Conservation (phyloP, 768 basidiomycete genomes). For the Dioszegia aurantiaca region DNA sequence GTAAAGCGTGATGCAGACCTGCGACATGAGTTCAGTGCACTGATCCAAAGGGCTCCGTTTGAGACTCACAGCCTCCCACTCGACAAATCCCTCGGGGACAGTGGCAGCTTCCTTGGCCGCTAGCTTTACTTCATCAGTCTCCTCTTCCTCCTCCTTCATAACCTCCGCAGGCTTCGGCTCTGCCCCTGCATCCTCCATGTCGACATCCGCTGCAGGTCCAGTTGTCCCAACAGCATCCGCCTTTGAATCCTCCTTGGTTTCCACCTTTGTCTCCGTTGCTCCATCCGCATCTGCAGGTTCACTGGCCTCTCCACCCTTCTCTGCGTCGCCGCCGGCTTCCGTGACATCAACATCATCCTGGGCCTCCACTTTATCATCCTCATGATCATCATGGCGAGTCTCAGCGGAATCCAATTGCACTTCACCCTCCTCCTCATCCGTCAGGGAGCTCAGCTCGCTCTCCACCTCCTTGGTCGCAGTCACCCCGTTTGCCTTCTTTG, state of each 20-base stretch:
- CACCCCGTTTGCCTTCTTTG: slow-evolving; percentile 22
- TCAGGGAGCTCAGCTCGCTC: slow-evolving; percentile 50
- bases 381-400: neutral
- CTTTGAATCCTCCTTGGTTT: neutral
- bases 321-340: neutral
- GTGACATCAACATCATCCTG: slow-evolving; percentile 1
- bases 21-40: slow-evolving; percentile 9
- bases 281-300: too few relatives aligned
- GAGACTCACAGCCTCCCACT: slow-evolving; percentile 80
- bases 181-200: neutral
- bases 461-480: slow-evolving; percentile 29
- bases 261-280: neutral
- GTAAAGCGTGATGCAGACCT: slow-evolving; percentile 77
- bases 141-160: slow-evolving; percentile 30
- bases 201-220: neutral
- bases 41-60: neutral
- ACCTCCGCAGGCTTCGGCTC: slow-evolving; percentile 4
- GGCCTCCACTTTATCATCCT: neutral
- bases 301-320: slow-evolving; percentile 1
- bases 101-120: slow-evolving; percentile 31
- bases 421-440: slow-evolving; percentile 44
- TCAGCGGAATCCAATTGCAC: neutral
- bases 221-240: too few relatives aligned
- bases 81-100: slow-evolving; percentile 54
- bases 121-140: slow-evolving; percentile 55